phyloP scores from a whole-genome alignment of 345 rosid species.

The Dovyalis caffra region DNA sequence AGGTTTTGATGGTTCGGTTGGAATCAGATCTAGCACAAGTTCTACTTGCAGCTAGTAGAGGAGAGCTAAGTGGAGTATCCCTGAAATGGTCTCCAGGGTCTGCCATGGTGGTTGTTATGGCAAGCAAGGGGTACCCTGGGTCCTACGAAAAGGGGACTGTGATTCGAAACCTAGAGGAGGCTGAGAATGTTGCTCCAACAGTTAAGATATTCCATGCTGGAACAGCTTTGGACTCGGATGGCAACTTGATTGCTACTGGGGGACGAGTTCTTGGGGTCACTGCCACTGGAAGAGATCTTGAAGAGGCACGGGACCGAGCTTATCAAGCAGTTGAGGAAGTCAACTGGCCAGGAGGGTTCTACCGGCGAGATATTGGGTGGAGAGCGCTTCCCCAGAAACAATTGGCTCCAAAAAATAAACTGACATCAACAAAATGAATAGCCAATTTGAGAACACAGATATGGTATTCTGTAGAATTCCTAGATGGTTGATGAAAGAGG shows the following conservation, averaged over 20 bases:
- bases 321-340: slow-evolving; percentile 65
- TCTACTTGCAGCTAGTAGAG: slow-evolving; percentile 80
- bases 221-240: slow-evolving; percentile 60
- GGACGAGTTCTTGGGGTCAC: slow-evolving; percentile 97
- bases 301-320: slow-evolving; percentile 74
- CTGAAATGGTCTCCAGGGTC: slow-evolving; percentile 84
- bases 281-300: slow-evolving; percentile 70
- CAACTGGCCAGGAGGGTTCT: slow-evolving; percentile 89
- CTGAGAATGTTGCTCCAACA: slow-evolving; percentile 55
- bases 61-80: slow-evolving; percentile 56
- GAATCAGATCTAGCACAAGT: slow-evolving; percentile 82
- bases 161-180: slow-evolving; percentile 73
- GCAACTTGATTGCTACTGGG: slow-evolving; percentile 67
- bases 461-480: background rate
- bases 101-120: slow-evolving; percentile 97
- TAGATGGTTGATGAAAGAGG: background rate
- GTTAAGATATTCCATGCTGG: slow-evolving; percentile 83
- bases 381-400: slow-evolving; percentile 54
- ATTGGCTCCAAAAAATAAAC: background rate
- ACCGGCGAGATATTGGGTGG: slow-evolving; percentile 80
- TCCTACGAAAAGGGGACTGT: slow-evolving; percentile 71
- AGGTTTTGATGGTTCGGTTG: slow-evolving; percentile 87
- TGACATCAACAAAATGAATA: background rate
- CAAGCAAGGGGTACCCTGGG: slow-evolving; percentile 89
- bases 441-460: background rate